Evolutionary conservation across 2,329 filamentous ascomycete genomes (phyloP), one percentile per base, ranked within the genome.

Genomic region (Pseudogymnoascus sp.): DNA sequence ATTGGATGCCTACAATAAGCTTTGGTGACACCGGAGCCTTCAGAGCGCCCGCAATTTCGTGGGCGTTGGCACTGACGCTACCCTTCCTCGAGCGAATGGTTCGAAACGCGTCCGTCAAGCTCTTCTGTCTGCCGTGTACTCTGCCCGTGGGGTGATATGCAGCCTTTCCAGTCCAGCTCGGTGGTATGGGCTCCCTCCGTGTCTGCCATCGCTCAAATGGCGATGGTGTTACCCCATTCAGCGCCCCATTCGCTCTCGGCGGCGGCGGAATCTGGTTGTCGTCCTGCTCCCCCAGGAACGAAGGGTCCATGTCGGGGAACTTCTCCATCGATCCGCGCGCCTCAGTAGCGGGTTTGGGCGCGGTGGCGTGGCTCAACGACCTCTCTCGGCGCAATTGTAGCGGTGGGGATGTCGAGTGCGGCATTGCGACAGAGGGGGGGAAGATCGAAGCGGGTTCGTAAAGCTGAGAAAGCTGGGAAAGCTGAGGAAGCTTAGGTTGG

Each of bases 51-150:
- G 92, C 92, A 69, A 99, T 85, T 75, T 97, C 93, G 64, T 95
- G 90, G 61, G 92, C 92, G 76, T 96, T 96, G 73, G 93, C 90
- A 77, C 87, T 92, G 69, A 97, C 87, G 74, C 92, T 97, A 60
- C 85, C 90, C 69, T 87, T 90, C 69, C 92, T 83, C 37, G 84
- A 87, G 67, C 91, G 82, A 69, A 97, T 93, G 2, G 86, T 92
- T 68, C 84, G 86, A 67, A 97, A 83, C n/a, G 93, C 91, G 74
- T 96, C 91, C 70, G 86, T 87, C 68, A 97, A 83, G 75, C 92
- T 96, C 80, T 93, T 95, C 73, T 94, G 90, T 66, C 88, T 80
- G 15, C 78, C 79, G 71, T 92, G 89, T 67, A 85, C 77, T 45
- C 72, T 73, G 42, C 64, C 66, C 60, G 58, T 36, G 5, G 58